Conservation (phyloP, 192 early-diverging fungal genomes). For the Coemansia sp. region DNA sequence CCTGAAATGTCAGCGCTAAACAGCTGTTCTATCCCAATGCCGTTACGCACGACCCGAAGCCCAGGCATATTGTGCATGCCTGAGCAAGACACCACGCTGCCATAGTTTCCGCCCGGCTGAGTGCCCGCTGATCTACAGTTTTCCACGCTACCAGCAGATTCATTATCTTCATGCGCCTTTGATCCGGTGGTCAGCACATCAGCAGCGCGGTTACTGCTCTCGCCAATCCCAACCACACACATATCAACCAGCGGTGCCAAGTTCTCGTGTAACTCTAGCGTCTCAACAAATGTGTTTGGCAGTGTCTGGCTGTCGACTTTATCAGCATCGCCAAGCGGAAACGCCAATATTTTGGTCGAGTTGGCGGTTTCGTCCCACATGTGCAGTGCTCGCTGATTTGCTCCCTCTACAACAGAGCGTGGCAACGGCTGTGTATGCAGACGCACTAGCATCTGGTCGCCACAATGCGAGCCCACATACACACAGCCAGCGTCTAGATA, state of each 20-base stretch:
- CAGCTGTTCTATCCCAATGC: conserved; percentile 78
- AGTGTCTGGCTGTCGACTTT: neutral
- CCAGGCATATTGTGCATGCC: conserved; percentile 72
- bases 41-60: conserved; percentile 81
- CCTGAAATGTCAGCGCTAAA: conserved; percentile 62
- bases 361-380: neutral
- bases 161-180: conserved; percentile 1
- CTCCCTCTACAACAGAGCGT: neutral
- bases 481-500: conserved; percentile 68
- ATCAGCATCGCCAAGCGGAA: conserved; percentile 7
- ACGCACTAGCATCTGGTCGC: conserved; percentile 79
- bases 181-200: neutral
- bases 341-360: neutral
- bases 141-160: conserved; percentile 52
- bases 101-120: conserved; percentile 9
- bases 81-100: conserved; percentile 85
- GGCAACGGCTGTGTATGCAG: conserved; percentile 56
- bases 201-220: neutral
- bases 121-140: neutral
- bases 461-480: conserved; percentile 83
- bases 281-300: conserved; percentile 57
- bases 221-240: conserved; percentile 74
- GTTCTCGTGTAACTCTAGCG: conserved; percentile 65
- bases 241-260: conserved; percentile 86
- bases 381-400: neutral